Conservation (phyloP, 805 yeast species). For the Danielia reshetovae region DNA sequence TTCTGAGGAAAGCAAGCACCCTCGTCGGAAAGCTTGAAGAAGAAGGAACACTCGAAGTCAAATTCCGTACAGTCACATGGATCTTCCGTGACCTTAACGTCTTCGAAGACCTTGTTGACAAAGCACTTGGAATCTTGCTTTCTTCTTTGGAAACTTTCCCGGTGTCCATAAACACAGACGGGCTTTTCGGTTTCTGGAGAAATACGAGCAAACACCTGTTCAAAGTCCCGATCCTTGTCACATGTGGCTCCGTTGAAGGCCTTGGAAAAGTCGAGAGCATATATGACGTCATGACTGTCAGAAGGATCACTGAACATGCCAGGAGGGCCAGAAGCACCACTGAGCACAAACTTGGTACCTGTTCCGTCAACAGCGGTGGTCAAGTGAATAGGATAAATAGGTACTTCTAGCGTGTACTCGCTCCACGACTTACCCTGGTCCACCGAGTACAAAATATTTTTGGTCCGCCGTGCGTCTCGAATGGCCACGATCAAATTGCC, state of each 20-base stretch:
- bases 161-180: slow-evolving; percentile 66
- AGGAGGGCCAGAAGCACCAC: slow-evolving; percentile 38
- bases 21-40: slow-evolving; percentile 28
- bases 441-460: slow-evolving; percentile 48
- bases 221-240: slow-evolving; percentile 52
- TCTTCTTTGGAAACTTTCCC: slow-evolving; percentile 60
- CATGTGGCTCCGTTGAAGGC: slow-evolving; percentile 51
- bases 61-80: slow-evolving; percentile 59
- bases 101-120: slow-evolving; percentile 45
- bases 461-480: slow-evolving; percentile 27
- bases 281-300: slow-evolving; percentile 18
- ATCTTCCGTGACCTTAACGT: slow-evolving; percentile 45
- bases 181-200: slow-evolving; percentile 27
- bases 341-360: slow-evolving; percentile 51
- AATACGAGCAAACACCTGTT: slow-evolving; percentile 55
- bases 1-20: slow-evolving; percentile 47
- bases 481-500: slow-evolving; percentile 69
- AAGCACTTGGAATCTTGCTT: slow-evolving; percentile 63
- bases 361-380: slow-evolving; percentile 70
- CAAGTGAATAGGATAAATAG: slow-evolving; percentile 39
- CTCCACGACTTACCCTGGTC: slow-evolving; percentile 75
- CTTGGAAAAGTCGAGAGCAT: slow-evolving; percentile 51
- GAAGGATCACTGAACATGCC: too few relatives aligned
- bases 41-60: slow-evolving; percentile 70
- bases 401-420: slow-evolving; percentile 42